phyloP scores from a whole-genome alignment of 2,329 filamentous ascomycete species.

The Fusarium mangiferae region DNA sequence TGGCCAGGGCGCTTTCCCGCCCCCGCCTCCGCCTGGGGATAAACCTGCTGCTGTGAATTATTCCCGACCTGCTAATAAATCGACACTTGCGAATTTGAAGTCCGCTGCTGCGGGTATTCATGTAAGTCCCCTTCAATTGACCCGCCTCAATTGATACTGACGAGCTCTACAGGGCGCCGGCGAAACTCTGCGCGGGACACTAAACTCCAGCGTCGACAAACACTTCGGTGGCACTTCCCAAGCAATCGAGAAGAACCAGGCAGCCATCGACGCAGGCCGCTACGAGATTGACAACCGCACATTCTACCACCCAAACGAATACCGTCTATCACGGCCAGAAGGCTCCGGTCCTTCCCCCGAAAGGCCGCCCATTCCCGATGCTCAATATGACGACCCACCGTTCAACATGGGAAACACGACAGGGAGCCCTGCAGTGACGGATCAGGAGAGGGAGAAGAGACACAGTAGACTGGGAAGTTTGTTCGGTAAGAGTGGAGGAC shows the following conservation, averaged over 20 bases:
- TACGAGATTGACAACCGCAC: constrained; percentile 39
- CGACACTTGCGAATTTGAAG: constrained; percentile 39
- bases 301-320: constrained; percentile 36
- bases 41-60: constrained; percentile 9
- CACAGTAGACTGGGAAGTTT: constrained; percentile 24
- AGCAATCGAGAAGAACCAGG: constrained; percentile 38
- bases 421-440: constrained; percentile 3
- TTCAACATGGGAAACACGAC: constrained; percentile 5
- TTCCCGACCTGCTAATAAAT: constrained; percentile 30
- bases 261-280: constrained; percentile 37
- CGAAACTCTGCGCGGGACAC: constrained; percentile 40
- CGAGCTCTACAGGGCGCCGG: constrained; percentile 32
- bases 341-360: not conserved
- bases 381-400: constrained; percentile 4
- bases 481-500: constrained; percentile 18
- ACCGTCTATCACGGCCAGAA: constrained; percentile 14
- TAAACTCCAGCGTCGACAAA: constrained; percentile 38
- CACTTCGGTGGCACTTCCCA: constrained; percentile 18
- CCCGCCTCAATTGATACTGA: not conserved
- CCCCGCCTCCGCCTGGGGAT: not conserved
- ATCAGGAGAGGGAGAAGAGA: constrained; percentile 17
- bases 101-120: constrained; percentile 38
- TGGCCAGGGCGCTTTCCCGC: constrained; percentile 9
- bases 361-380: not conserved
- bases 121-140: not conserved